Base-by-base conservation (phyloP, 306 rosid species). In the Quercus rubra region DNA sequence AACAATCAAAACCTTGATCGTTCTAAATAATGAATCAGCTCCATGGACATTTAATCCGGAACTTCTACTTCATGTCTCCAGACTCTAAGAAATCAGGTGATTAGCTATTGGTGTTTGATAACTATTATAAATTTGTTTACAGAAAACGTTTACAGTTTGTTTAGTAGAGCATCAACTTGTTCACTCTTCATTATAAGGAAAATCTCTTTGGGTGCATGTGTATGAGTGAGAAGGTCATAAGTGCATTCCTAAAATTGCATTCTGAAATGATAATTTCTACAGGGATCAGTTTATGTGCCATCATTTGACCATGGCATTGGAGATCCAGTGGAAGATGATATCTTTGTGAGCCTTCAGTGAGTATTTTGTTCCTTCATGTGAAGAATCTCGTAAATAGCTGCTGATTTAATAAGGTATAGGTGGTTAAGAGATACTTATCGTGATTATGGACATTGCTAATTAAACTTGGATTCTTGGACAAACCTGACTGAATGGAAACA, bases 221-320 rank as follows among this genome's bases (percentile, higher is more conserved):
- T 31, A 73, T 61, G 54, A 35, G 81, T 38, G 73, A 62, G 55
- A 57, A 77, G 58, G 78, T 81, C 77, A 66, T 69, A 75, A 66
- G 38, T 81, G 49, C 46, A 63, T 73, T 78, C 49, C 68, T 80
- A 49, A 77, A 31, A 20, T 78, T 79, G 74, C 83, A 83, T 78
- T 77, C 87, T 86, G 84, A 80, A 83, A 77, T 54, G 51, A 77
- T 67, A 23, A 49, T 35, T 77, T 78, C 82, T 87, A 54, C 94
- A 95, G 99, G 99, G 99, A 81, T 92, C 97, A 35, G 94, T 92
- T 62, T 91, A 85, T 87, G 97, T 23, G 52, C 99, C 99, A 11
- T 91, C 98, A n/a, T 93, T 91, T 86, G 97, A 91, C 87, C 97
- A 91, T 85, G 92, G 95, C 55, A 84, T 92, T 83, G 99, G 97